Conservation (phyloP, 2,329 filamentous ascomycete genomes). For the Seiridium cupressi region DNA sequence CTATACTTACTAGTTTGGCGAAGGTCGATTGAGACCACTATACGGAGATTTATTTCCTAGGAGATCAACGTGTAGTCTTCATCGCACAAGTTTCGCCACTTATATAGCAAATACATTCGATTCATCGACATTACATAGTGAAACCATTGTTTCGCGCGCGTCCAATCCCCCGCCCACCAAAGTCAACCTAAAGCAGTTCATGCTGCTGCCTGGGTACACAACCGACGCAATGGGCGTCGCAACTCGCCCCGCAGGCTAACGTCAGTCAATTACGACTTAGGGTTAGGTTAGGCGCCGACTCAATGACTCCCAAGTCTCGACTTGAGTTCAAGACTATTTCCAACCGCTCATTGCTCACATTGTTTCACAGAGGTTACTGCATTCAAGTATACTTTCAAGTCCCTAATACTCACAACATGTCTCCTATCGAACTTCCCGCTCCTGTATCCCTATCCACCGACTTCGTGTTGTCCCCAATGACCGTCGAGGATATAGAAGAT, state of each 20-base stretch:
- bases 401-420: not conserved
- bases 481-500: not conserved
- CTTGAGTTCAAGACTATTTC: not conserved
- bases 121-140: no score
- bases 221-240: not conserved
- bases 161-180: not conserved
- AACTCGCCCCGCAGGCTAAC: not conserved
- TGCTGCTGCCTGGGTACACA: not conserved
- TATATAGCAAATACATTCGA: no score
- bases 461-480: not conserved
- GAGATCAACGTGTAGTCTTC: no score
- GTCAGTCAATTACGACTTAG: not conserved
- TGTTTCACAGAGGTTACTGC: no score
- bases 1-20: conserved; percentile 8
- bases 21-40: not conserved
- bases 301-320: not conserved
- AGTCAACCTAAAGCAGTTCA: not conserved
- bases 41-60: not conserved
- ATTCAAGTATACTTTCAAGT: not conserved
- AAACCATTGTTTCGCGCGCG: no score
- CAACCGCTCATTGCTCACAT: not conserved
- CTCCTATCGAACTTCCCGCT: not conserved
- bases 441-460: not conserved
- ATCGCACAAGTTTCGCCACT: no score
- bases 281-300: not conserved